These are phyloP conservation scores for Pichia rugopelliculosa DNA, from an alignment of 805 yeast genomes.

Conservation along the genomic window DNA sequence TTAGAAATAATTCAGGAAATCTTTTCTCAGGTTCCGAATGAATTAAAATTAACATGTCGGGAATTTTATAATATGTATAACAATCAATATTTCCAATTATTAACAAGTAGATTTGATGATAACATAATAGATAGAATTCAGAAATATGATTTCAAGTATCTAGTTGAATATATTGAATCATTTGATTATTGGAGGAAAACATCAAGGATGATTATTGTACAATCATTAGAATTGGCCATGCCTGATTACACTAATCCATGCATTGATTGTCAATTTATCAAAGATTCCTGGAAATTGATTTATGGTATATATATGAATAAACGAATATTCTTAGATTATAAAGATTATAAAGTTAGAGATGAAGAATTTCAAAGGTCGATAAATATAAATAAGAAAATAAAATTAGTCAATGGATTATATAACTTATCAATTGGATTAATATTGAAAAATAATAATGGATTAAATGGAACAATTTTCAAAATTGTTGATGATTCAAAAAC, in stretches of 20 bases:
- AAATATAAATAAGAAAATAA: constrained; percentile 37
- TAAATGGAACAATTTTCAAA: constrained; percentile 53
- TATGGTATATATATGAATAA: constrained; percentile 45
- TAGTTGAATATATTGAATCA: constrained; percentile 26
- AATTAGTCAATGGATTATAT: constrained; percentile 43
- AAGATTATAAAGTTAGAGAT: constrained; percentile 36
- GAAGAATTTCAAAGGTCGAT: constrained; percentile 26
- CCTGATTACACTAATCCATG: background rate
- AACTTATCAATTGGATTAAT: constrained; percentile 46
- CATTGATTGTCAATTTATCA: constrained; percentile 28
- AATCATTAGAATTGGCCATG: constrained; percentile 11
- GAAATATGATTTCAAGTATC: constrained; percentile 18
- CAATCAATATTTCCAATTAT: constrained; percentile 34
- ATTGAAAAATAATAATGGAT: constrained; percentile 45
- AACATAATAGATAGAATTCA: constrained; percentile 20
- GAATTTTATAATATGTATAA: constrained; percentile 43
- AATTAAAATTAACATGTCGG: constrained; percentile 25
- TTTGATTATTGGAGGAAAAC: constrained; percentile 31
- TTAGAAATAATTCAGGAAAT: constrained; percentile 23
- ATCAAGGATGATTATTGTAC: constrained; percentile 21
- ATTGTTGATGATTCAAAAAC: constrained; percentile 29
- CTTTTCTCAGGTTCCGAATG: constrained; percentile 23
- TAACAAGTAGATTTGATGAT: constrained; percentile 27
- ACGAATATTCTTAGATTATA: constrained; percentile 42
- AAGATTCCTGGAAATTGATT: constrained; percentile 50